phyloP scores from a whole-genome alignment of 192 early-diverging fungal genomes.

The Glomus cerebriforme region DNA sequence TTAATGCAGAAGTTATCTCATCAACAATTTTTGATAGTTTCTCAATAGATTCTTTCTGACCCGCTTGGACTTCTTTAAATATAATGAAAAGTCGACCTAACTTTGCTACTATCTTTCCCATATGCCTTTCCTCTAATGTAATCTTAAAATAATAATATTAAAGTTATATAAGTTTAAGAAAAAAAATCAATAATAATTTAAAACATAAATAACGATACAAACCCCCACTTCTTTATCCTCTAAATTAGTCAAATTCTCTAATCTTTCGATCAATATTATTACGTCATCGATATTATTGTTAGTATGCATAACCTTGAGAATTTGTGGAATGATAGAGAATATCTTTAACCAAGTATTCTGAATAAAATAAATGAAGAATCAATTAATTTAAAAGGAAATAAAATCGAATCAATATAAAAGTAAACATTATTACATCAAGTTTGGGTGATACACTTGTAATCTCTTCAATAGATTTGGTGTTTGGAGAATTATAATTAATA shows the following conservation, averaged over 20 bases:
- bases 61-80: background rate
- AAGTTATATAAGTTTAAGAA: background rate
- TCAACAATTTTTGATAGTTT: background rate
- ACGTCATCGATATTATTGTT: slow-evolving; percentile 28
- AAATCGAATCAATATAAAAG: slow-evolving; percentile 26
- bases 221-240: background rate
- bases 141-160: background rate
- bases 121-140: slow-evolving; percentile 11
- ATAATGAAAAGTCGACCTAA: background rate
- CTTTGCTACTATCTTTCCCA: background rate
- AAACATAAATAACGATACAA: background rate
- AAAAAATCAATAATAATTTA: background rate
- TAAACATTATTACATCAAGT: slow-evolving; percentile 37
- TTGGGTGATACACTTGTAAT: slow-evolving; percentile 43
- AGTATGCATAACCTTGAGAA: slow-evolving; percentile 36
- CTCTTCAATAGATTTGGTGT: slow-evolving; percentile 38
- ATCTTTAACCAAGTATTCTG: slow-evolving; percentile 41
- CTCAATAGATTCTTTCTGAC: background rate
- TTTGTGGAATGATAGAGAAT: slow-evolving; percentile 40
- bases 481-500: slow-evolving; percentile 52
- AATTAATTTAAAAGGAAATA: background rate
- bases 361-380: slow-evolving; percentile 1
- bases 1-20: background rate
- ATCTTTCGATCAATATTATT: slow-evolving; percentile 8
- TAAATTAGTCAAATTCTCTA: slow-evolving; percentile 2